A percentile compares a stretch with the other conserved stretches of the same genome.
phyloP scores from a whole-genome alignment of 2,329 filamentous ascomycete genomes.

The Penicillium brasilianum region DNA sequence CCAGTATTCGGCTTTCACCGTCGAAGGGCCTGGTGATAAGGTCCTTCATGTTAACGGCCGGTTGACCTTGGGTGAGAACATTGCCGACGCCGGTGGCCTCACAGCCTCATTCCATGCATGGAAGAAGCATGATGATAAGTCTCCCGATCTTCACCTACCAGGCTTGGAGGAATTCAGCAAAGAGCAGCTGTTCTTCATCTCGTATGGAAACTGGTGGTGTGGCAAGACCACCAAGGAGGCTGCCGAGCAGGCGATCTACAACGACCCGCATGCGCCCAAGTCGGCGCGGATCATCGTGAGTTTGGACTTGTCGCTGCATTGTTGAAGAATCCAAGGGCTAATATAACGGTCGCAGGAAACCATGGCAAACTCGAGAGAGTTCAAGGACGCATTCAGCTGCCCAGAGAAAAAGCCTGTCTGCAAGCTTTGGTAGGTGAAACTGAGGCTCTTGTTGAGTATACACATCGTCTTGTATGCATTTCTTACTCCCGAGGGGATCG shows the following conservation, averaged over 20 bases:
- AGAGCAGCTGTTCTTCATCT: constrained; percentile 73
- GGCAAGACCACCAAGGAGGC: constrained; percentile 65
- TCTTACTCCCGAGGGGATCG: neutral
- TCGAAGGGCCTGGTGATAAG: constrained; percentile 61
- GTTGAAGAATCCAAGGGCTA: neutral
- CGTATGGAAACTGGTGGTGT: constrained; percentile 70
- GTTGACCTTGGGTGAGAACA: constrained; percentile 71
- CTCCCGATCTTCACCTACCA: constrained; percentile 61
- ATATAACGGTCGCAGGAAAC: constrained; percentile 53
- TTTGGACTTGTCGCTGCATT: constrained; percentile 7
- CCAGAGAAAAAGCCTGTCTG: constrained; percentile 68
- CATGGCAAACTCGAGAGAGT: constrained; percentile 70
- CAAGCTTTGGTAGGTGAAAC: constrained; percentile 65
- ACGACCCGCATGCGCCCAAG: constrained; percentile 69
- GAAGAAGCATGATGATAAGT: constrained; percentile 61
- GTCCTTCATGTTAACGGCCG: constrained; percentile 66
- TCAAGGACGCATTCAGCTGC: constrained; percentile 71
- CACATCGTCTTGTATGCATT: neutral
- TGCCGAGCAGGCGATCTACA: constrained; percentile 63
- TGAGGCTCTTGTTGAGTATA: neutral
- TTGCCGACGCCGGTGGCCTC: constrained; percentile 72
- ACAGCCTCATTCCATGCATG: constrained; percentile 68
- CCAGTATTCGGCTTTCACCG: constrained; percentile 68
- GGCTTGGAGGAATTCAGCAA: constrained; percentile 67
- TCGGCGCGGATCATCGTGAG: constrained; percentile 61